Evolutionary conservation across 495 filamentous ascomycete species (phyloP).

Genomic region (Lophiostoma macrostomum): DNA sequence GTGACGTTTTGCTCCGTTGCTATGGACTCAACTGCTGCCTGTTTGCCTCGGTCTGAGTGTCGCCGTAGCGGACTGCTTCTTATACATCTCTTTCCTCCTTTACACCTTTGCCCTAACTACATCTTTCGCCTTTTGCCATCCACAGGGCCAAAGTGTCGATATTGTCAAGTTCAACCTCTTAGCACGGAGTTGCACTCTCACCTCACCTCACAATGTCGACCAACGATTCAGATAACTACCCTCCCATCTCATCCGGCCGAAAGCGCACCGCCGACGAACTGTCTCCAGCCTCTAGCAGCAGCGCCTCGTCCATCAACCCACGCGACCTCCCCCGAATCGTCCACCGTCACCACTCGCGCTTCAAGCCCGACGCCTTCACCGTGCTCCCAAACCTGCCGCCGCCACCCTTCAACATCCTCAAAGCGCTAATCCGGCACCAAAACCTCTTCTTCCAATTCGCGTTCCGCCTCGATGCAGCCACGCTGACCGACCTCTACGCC

Average conservation of each 20-base stretch:
- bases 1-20: too few species aligned
- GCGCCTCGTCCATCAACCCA: not conserved
- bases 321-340: not conserved
- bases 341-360: not conserved
- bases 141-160: too few species aligned
- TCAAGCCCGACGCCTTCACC: not conserved
- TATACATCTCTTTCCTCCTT: too few species aligned
- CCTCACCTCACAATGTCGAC: too few species aligned
- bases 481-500: constrained; percentile 56
- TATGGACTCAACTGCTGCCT: too few species aligned
- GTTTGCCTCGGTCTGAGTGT: too few species aligned
- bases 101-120: too few species aligned
- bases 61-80: too few species aligned
- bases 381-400: not conserved
- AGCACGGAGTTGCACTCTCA: not conserved
- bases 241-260: not conserved
- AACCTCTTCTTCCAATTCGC: constrained; percentile 53
- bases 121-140: too few species aligned
- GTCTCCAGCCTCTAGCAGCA: not conserved
- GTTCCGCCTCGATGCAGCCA: constrained; percentile 47
- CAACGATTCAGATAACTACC: not conserved
- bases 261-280: constrained; percentile 1
- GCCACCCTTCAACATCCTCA: constrained; percentile 50
- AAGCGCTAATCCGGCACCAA: constrained; percentile 45
- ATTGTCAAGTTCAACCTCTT: too few species aligned